Evolutionary conservation across 2,329 filamentous ascomycete genomes (phyloP).

Genomic region (Teratosphaeria nubilosa): DNA sequence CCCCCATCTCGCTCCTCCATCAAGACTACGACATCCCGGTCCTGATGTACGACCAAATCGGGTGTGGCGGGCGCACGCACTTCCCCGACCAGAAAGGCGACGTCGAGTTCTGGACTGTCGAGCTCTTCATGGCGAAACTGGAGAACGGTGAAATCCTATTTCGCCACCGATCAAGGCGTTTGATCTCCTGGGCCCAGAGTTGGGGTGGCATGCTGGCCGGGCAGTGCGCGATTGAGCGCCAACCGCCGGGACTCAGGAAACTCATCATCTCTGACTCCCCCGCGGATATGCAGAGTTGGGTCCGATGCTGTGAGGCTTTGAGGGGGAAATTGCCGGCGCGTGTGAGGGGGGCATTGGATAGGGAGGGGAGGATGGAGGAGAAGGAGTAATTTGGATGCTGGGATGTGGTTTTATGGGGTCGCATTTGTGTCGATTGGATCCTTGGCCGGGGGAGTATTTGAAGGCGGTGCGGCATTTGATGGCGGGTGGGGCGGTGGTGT

Average conservation of each 20-base stretch:
- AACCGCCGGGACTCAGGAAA: conserved; percentile 28
- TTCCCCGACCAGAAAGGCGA: conserved; percentile 37
- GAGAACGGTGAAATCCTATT: conserved; percentile 36
- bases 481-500: conserved; percentile 26
- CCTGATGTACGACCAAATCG: conserved; percentile 47
- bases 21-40: conserved; percentile 32
- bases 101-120: conserved; percentile 37
- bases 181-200: conserved; percentile 40
- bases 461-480: conserved; percentile 17
- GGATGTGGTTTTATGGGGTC: conserved; percentile 20
- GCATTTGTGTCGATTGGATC: conserved; percentile 22
- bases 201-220: conserved; percentile 46
- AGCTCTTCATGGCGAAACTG: conserved; percentile 41
- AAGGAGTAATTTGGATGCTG: conserved; percentile 25
- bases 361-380: conserved; percentile 20
- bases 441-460: conserved; percentile 20
- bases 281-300: conserved; percentile 21
- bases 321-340: conserved; percentile 18
- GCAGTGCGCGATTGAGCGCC: conserved; percentile 30
- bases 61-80: conserved; percentile 40
- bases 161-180: conserved; percentile 34
- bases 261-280: conserved; percentile 27
- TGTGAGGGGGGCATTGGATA: conserved; percentile 20
- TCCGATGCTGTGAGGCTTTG: conserved; percentile 17
- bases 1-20: conserved; percentile 28